Base-by-base conservation (phyloP, 768 basidiomycete genomes). In the Kondoa subrosea region DNA sequence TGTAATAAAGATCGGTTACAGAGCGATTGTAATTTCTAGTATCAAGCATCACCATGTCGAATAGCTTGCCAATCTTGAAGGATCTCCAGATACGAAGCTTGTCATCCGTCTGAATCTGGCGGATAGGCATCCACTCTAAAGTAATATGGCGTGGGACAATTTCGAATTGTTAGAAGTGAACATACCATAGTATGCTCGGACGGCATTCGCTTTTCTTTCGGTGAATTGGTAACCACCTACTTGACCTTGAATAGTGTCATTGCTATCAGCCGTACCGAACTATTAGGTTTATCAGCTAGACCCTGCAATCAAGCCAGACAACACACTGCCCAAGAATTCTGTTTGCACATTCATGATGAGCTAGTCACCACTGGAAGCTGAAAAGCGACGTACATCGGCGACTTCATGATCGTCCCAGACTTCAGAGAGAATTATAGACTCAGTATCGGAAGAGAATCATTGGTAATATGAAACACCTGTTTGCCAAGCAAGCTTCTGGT, bases 21-120 rank as follows among this genome's bases (percentile, higher is more conserved):
- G 83, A 81, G 64, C 83, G 77, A 68, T 84, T 81, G 72, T 85
- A 84, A 69, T 83, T 79, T 1, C 84, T 81, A 26, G 84, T 84
- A 73, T 85, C 84, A 17, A 85, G 78, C 82, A 85, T 83, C 12
- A 82, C 81, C 71, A 84, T 74, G 72, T 84, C 83, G 71, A 83
- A 73, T n/a, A 85, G 79, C 73, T 83, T 83, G 59, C 83, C 84
- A 40, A 85, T 80, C 76, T 83, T 81, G 77, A 85, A 84, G 72
- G 82, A 83, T 34, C 83, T 80, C 82, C 83, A 85, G 65, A 84
- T 84, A 30, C 83, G 78, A 17, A 85, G 79, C 71, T 81, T 79
- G 75, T 84, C 82, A 64, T 80, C 79, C 1, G 80, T 78, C 56
- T 80, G 80, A 21, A 85, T 82, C 69, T 84, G 82, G 12, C 84